These are phyloP conservation scores for Orbilia oligospora DNA, from an alignment of 2,329 filamentous ascomycete species.

Conservation along the genomic window DNA sequence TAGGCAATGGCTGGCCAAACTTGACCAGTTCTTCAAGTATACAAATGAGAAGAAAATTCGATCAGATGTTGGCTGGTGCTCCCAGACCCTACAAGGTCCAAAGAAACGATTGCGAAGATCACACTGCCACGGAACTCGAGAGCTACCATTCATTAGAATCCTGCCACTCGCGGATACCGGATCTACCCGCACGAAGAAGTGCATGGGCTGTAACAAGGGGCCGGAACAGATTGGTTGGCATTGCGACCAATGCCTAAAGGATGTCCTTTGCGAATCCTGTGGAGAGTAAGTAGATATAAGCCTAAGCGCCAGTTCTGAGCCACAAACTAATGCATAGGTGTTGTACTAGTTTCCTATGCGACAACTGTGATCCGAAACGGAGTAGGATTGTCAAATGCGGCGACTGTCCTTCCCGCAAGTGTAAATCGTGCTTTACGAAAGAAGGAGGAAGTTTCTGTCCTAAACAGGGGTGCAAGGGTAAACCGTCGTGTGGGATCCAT, in stretches of 20 bases:
- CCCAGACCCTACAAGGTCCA: conserved; percentile 52
- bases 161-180: conserved; percentile 55
- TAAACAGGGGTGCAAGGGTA: conserved; percentile 26
- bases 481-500: conserved; percentile 46
- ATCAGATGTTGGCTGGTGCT: conserved; percentile 56
- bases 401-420: conserved; percentile 50
- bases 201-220: conserved; percentile 44
- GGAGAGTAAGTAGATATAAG: conserved; percentile 40
- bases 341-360: conserved; percentile 43
- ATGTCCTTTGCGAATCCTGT: conserved; percentile 55
- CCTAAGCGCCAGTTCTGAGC: background rate
- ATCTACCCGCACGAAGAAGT: conserved; percentile 34
- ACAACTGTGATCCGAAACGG: conserved; percentile 51
- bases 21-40: conserved; percentile 56
- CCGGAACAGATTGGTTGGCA: conserved; percentile 56
- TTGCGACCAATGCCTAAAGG: conserved; percentile 52
- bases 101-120: conserved; percentile 48
- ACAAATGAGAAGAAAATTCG: conserved; percentile 43
- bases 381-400: conserved; percentile 42
- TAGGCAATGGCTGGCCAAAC: conserved; percentile 29
- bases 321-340: background rate
- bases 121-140: conserved; percentile 44
- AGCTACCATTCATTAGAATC: conserved; percentile 50
- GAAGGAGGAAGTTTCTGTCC: conserved; percentile 49
- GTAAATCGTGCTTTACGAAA: conserved; percentile 44